These are phyloP conservation scores for Talaromyces amestolkiae DNA, from an alignment of 2,329 filamentous ascomycete genomes.

Conservation along the genomic window DNA sequence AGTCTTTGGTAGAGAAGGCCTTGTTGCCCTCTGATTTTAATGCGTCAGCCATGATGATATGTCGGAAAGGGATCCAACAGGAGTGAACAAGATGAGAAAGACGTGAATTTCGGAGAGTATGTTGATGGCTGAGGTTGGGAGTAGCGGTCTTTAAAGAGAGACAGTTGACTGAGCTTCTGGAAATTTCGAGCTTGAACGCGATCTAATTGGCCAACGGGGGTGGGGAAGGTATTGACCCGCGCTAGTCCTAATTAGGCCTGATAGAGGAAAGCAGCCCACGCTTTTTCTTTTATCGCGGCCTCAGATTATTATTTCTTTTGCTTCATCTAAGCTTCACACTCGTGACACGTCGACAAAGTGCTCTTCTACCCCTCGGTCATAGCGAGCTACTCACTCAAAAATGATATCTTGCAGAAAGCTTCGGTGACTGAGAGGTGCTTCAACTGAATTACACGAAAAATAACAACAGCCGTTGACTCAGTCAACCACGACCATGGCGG, in stretches of 20 bases:
- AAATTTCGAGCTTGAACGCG: slow-evolving; percentile 39
- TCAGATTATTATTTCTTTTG: slow-evolving; percentile 1
- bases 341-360: not conserved
- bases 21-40: slow-evolving; percentile 98
- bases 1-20: slow-evolving; percentile 97
- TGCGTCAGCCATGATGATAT: slow-evolving; percentile 63
- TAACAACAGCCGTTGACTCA: not conserved
- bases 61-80: not conserved
- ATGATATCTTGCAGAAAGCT: not conserved
- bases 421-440: not conserved
- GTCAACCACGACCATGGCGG: slow-evolving; percentile 31
- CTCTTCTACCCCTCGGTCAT: not conserved
- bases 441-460: slow-evolving; percentile 7
- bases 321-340: not conserved
- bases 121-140: slow-evolving; percentile 16
- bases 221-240: slow-evolving; percentile 21
- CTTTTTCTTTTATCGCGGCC: slow-evolving; percentile 4
- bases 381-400: not conserved
- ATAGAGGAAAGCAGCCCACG: slow-evolving; percentile 13
- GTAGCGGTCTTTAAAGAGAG: slow-evolving; percentile 22
- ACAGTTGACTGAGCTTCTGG: slow-evolving; percentile 38
- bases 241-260: slow-evolving; percentile 9
- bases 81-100: not conserved
- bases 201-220: slow-evolving; percentile 3
- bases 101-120: not conserved